Base-by-base conservation (phyloP, 345 rosid genomes). In the Anastatica hierochuntica region DNA sequence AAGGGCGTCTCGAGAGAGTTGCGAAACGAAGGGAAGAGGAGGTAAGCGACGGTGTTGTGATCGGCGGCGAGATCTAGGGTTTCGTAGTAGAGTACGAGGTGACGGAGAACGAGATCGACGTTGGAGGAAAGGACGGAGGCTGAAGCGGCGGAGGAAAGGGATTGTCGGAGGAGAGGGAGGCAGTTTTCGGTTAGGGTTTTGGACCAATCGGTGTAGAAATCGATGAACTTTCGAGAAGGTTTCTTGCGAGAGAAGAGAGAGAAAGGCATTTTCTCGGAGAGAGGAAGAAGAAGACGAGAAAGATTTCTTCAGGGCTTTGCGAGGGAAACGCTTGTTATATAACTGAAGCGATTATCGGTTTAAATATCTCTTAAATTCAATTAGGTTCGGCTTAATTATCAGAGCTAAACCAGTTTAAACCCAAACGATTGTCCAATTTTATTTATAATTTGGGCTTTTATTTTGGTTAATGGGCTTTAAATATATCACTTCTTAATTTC, bases 21-120 rank as follows among this genome's bases (percentile, higher is more conserved):
- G 16, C 83, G 77, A 94, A 94, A 84, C 4, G 88, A 72, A 1
- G 94, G 89, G 77, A 52, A 75, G 64, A 90, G 88, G 19, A 86
- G 79, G 47, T 72, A 63, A 16, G 95, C 74, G 38, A 84, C 73
- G 42, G 68, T 77, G 54, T 69, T 68, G 13, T 64, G 11, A 39
- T 70, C 49, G 18, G 84, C 82, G 15, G 83, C 84, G 14, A 69
- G 77, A 70, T 90, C 94, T 54, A 90, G 83, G 52, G 84, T 52
- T 66, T 83, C 77, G 74, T 83, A 90, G 76, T 86, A 86, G 17
- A 76, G 56, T 56, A 79, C 80, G 20, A 90, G 44, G 73, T 86
- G 95, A 53, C 73, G 79, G 74, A 76, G 90, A 64, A 90, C 71
- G 60, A 74, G 76, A 16, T 75, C 79, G 6, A 74, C 66, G 40